These are phyloP conservation scores for Tagetes erecta DNA, from an alignment of 129 eudicot genomes.

Conservation along the genomic window DNA sequence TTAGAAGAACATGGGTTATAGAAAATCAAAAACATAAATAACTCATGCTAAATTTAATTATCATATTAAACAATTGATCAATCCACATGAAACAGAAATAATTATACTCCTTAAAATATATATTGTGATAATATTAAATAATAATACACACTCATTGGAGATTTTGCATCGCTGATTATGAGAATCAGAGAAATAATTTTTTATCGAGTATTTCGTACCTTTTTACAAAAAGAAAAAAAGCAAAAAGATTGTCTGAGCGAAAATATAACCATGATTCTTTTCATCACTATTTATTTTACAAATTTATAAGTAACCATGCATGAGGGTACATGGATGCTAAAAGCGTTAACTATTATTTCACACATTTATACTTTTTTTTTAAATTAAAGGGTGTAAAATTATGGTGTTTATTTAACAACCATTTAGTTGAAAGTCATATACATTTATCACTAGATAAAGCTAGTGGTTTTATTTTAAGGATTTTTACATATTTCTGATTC, in stretches of 20 bases:
- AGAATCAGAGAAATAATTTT: not conserved
- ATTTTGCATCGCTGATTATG: too few species aligned
- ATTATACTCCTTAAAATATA: too few species aligned
- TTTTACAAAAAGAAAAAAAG: not conserved
- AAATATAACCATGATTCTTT: slow-evolving; percentile 5
- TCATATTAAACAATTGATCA: too few species aligned
- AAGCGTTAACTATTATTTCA: slow-evolving; percentile 22
- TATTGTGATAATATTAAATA: too few species aligned
- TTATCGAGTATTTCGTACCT: not conserved
- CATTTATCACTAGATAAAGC: too few species aligned
- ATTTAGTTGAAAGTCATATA: too few species aligned
- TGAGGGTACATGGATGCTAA: slow-evolving; percentile 28
- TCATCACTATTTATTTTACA: not conserved
- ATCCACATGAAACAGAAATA: too few species aligned
- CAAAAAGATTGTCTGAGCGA: not conserved
- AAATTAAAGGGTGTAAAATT: not conserved
- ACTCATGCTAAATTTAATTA: too few species aligned
- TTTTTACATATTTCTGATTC: too few species aligned
- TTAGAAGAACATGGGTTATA: slow-evolving; percentile 23
- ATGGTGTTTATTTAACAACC: too few species aligned
- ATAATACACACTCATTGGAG: too few species aligned
- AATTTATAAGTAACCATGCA: slow-evolving; percentile 11
- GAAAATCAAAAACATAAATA: not conserved
- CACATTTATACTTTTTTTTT: not conserved
- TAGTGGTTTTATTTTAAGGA: too few species aligned